A percentile compares a stretch with the other conserved stretches of the same genome.
These are phyloP conservation scores for Pterocarpus macrocarpus DNA, from an alignment of 306 rosid genomes.

Conservation along the genomic window DNA sequence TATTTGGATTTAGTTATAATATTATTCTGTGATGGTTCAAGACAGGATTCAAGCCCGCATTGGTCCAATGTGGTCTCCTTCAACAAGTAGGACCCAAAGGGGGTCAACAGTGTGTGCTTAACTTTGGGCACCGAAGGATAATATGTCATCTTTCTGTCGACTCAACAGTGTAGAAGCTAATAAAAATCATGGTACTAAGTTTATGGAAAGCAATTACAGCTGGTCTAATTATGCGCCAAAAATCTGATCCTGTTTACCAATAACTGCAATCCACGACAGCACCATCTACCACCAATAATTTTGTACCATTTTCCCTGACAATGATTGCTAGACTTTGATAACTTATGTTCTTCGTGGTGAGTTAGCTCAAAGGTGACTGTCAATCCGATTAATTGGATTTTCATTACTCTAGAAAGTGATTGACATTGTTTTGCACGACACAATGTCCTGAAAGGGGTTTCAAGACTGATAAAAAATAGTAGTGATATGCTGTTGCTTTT, in stretches of 20 bases:
- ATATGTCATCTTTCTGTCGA: conserved; percentile 41
- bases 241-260: conserved; percentile 30
- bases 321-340: conserved; percentile 46
- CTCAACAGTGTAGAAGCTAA: conserved; percentile 13
- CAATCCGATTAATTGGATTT: conserved; percentile 46
- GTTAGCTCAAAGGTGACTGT: conserved; percentile 21
- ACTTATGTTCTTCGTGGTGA: conserved; percentile 26
- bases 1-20: background rate
- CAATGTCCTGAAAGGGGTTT: conserved; percentile 8
- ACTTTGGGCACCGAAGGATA: conserved; percentile 30
- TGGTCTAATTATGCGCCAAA: conserved; percentile 20
- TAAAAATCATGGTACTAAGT: conserved; percentile 33
- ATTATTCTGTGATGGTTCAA: background rate
- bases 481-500: conserved; percentile 8
- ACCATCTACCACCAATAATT: conserved; percentile 41
- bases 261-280: conserved; percentile 32
- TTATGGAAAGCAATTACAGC: conserved; percentile 10
- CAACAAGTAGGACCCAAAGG: conserved; percentile 43
- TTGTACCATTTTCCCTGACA: conserved; percentile 37
- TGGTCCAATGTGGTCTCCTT: conserved; percentile 36
- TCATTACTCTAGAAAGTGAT: conserved; percentile 43
- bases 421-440: conserved; percentile 33
- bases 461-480: background rate
- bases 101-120: conserved; percentile 18
- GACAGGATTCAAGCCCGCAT: background rate